Conservation (phyloP, 441 rosid species). For the Kokia cookei region DNA sequence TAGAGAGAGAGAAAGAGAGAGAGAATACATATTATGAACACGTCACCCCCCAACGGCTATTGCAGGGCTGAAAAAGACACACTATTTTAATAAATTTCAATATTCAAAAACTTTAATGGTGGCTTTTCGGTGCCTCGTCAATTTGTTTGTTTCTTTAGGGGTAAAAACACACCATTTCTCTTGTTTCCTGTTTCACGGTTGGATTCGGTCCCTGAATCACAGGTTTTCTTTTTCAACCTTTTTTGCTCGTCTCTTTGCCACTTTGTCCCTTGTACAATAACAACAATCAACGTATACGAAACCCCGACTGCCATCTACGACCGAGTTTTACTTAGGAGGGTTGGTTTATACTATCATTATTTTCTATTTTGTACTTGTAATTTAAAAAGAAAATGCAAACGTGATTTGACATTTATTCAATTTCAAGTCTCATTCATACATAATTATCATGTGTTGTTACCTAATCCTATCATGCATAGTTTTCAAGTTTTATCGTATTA, state of each 20-base stretch:
- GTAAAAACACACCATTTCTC: background rate
- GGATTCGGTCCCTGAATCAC: background rate
- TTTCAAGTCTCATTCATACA: too few relatives aligned
- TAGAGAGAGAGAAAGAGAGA: too few relatives aligned
- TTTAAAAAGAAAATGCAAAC: too few relatives aligned
- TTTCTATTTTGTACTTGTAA: too few relatives aligned
- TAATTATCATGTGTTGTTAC: too few relatives aligned
- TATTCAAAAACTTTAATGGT: background rate
- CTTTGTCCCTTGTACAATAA: background rate
- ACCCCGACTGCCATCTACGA: background rate
- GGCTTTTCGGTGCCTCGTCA: background rate
- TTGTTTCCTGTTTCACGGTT: background rate
- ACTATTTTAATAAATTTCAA: background rate
- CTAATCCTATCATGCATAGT: too few relatives aligned
- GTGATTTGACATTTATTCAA: too few relatives aligned
- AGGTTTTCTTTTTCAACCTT: background rate
- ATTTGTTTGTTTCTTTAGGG: background rate
- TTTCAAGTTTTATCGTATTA: too few relatives aligned
- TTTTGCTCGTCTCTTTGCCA: background rate
- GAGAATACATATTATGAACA: too few relatives aligned
- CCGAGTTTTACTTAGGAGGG: too few relatives aligned
- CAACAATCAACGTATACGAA: background rate
- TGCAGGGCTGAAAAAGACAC: background rate
- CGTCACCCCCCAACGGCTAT: background rate
- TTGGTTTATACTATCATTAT: too few relatives aligned